phyloP scores from a whole-genome alignment of 139 green algal species.

The Yamagishiella unicocca region DNA sequence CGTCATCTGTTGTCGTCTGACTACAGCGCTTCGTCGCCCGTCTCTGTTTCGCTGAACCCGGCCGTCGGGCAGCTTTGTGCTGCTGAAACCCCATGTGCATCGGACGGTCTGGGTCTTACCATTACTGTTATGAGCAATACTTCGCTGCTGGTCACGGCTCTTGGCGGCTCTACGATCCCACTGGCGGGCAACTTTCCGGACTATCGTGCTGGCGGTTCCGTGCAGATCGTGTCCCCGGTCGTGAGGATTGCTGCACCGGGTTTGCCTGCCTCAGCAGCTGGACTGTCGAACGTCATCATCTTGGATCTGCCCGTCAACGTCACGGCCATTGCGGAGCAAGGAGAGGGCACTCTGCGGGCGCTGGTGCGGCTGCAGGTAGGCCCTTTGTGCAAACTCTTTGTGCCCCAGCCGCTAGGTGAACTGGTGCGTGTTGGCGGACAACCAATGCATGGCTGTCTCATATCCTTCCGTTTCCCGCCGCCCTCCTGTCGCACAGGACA shows the following conservation, averaged over 20 bases:
- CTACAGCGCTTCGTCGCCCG: background rate
- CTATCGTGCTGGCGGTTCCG: background rate
- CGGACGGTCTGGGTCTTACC: background rate
- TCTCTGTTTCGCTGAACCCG: constrained; percentile 1
- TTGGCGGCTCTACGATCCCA: background rate
- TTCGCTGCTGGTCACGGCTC: background rate
- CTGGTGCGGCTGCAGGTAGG: constrained; percentile 21
- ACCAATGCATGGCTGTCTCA: background rate
- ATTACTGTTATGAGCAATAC: background rate
- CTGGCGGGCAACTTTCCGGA: background rate
- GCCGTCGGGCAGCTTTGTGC: background rate
- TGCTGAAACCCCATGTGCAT: background rate
- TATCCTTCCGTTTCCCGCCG: background rate
- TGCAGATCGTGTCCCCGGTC: background rate
- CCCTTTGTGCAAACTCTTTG: background rate
- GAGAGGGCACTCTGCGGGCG: background rate
- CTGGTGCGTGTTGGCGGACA: background rate
- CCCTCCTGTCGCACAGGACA: background rate
- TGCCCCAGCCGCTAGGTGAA: background rate
- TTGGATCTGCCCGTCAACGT: constrained; percentile 15
- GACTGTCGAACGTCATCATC: background rate
- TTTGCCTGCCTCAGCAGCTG: background rate
- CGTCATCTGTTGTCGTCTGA: background rate
- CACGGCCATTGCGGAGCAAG: background rate
- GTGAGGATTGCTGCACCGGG: constrained; percentile 12